Evolutionary conservation across 202 grass and related monocot species (phyloP).

Genomic region (Schoenoplectus triqueter): DNA sequence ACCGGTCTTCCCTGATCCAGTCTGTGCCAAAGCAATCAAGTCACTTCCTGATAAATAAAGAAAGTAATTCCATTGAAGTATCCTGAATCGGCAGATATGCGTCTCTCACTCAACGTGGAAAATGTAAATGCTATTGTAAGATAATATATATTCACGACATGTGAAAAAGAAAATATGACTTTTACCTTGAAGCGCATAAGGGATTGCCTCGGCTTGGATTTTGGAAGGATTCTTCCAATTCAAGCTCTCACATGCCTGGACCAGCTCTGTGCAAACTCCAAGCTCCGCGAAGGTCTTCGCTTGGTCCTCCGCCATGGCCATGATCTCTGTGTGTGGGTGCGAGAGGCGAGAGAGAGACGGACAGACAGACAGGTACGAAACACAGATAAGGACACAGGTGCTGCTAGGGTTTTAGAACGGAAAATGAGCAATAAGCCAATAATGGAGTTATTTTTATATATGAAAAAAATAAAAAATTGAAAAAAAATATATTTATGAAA

Average conservation of each 20-base stretch:
- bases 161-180: background rate
- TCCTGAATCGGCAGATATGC: background rate
- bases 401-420: too few species aligned
- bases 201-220: slow-evolving; percentile 73
- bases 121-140: background rate
- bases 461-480: too few species aligned
- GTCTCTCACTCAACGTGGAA: background rate
- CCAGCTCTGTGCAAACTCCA: slow-evolving; percentile 53
- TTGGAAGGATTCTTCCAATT: slow-evolving; percentile 67
- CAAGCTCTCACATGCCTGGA: slow-evolving; percentile 31
- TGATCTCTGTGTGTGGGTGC: too few species aligned
- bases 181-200: slow-evolving; percentile 67
- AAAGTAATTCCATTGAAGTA: background rate
- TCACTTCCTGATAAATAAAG: slow-evolving; percentile 60
- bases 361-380: too few species aligned
- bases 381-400: too few species aligned
- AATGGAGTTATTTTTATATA: too few species aligned
- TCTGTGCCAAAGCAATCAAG: slow-evolving; percentile 80
- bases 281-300: slow-evolving; percentile 60
- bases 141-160: too few species aligned
- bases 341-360: too few species aligned
- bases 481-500: too few species aligned
- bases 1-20: slow-evolving; percentile 84
- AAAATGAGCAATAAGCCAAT: too few species aligned
- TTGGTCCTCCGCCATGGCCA: slow-evolving; percentile 28